These are phyloP conservation scores for Lotus japonicus DNA, from an alignment of 306 rosid genomes.

Conservation along the genomic window DNA sequence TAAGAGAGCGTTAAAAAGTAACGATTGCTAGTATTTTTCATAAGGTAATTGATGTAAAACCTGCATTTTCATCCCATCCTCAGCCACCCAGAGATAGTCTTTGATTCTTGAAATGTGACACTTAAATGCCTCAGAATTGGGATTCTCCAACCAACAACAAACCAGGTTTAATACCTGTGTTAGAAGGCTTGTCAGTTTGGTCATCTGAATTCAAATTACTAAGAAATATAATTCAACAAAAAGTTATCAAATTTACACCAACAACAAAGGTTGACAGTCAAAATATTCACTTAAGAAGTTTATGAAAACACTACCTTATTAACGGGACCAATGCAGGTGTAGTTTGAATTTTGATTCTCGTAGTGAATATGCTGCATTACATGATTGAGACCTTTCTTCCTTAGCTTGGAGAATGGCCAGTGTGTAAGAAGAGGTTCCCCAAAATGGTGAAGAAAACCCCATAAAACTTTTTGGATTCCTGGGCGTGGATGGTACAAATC, in stretches of 20 bases:
- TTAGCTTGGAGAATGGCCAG: constrained; percentile 61
- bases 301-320: constrained; percentile 43
- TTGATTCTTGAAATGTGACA: constrained; percentile 67
- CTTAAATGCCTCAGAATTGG: constrained; percentile 54
- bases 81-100: constrained; percentile 83
- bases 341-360: constrained; percentile 57
- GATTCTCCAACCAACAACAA: constrained; percentile 75
- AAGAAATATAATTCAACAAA: background rate
- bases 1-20: too few species aligned
- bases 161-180: constrained; percentile 69
- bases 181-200: background rate
- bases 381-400: constrained; percentile 45
- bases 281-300: too few species aligned
- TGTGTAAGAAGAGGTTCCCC: constrained; percentile 53
- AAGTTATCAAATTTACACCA: background rate
- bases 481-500: constrained; percentile 47
- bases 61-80: constrained; percentile 96
- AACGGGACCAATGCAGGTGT: constrained; percentile 65
- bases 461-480: constrained; percentile 43
- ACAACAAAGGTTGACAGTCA: too few species aligned
- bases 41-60: constrained; percentile 24
- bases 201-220: background rate
- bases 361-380: constrained; percentile 65
- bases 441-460: constrained; percentile 45
- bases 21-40: too few species aligned